Evolutionary conservation across 2,329 filamentous ascomycete species (phyloP), one percentile per base, ranked within the genome.

Genomic region (Chalaropsis thielavioides): DNA sequence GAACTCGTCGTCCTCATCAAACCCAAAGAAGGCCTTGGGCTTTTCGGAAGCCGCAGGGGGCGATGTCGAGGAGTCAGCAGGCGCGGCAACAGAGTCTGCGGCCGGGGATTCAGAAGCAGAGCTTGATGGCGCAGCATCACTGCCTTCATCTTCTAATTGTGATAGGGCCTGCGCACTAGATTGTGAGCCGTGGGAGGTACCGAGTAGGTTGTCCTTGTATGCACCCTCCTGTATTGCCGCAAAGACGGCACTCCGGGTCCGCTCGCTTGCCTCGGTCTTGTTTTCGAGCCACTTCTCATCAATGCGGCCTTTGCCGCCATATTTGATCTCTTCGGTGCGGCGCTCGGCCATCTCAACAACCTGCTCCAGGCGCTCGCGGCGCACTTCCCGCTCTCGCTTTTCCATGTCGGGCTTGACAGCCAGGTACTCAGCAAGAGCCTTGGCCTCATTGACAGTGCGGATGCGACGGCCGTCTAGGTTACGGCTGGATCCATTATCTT

Each of bases 381-480:
- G 83, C 75, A 88, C 87, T 73, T 96, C 92, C 72, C 91, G 92
- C 74, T 97, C 91, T 72, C 90, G 90, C 75, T 87, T 86, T 68
- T 96, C 94, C 92, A 99, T 96, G 68, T 96, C 92, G 0, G 95
- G 94, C 73, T 97, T 96, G 69, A 95, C 89, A 1, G 92, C 90
- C 1, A 97, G 81, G 71, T 96, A 97, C 73, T 97, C 92, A 0
- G 95, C 94, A 22, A 99, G 79, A 1, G 90, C 89, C 75, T 99
- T 99, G 41, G 94, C 94, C 74, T 99, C 94, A 44, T 89, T 92
- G 35, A 97, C 90, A 1, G 94, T 97, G 62, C 95, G 86, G 64
- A 99, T 75, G 65, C 94, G 83, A 24, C 94, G 85, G 0, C 94
- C 94, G 71, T 97, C 94, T 1, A 99, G 80, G 69, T 97, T 99